phyloP scores from a whole-genome alignment of 306 rosid genomes.

The Castanea sativa region DNA sequence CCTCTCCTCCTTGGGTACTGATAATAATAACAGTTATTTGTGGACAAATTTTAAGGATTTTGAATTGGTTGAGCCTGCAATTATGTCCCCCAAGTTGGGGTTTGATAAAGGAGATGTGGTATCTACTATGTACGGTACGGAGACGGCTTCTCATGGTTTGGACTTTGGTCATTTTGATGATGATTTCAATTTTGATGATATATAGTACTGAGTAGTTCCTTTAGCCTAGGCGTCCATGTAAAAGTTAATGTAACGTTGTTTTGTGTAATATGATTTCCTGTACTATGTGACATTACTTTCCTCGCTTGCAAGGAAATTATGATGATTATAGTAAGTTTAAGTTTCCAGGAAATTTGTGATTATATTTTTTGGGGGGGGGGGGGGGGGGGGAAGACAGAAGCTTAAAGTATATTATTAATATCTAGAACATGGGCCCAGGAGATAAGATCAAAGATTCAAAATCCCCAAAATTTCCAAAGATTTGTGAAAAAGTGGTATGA shows the following conservation, averaged over 20 bases:
- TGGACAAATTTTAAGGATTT: slow-evolving; percentile 61
- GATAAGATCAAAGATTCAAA: background rate
- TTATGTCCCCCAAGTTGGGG: slow-evolving; percentile 11
- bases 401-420: no score
- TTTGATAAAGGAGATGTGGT: slow-evolving; percentile 19
- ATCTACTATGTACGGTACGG: slow-evolving; percentile 30
- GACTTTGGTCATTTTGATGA: slow-evolving; percentile 28
- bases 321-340: background rate
- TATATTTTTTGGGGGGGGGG: no score
- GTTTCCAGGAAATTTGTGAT: no score
- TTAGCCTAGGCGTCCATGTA: background rate
- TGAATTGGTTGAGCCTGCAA: slow-evolving; percentile 31
- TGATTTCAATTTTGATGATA: slow-evolving; percentile 30
- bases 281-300: background rate
- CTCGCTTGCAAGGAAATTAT: background rate
- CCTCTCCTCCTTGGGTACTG: slow-evolving; percentile 15
- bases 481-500: background rate
- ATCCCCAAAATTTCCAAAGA: background rate
- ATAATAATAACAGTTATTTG: background rate
- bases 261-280: background rate
- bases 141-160: slow-evolving; percentile 13
- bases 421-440: background rate
- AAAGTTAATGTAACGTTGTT: background rate
- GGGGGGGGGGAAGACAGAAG: no score
- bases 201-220: background rate